Evolutionary conservation across 192 early-diverging fungal genomes (phyloP), one percentile per base, ranked within the genome.

Genomic region (Globomyces pollinis-pini): DNA sequence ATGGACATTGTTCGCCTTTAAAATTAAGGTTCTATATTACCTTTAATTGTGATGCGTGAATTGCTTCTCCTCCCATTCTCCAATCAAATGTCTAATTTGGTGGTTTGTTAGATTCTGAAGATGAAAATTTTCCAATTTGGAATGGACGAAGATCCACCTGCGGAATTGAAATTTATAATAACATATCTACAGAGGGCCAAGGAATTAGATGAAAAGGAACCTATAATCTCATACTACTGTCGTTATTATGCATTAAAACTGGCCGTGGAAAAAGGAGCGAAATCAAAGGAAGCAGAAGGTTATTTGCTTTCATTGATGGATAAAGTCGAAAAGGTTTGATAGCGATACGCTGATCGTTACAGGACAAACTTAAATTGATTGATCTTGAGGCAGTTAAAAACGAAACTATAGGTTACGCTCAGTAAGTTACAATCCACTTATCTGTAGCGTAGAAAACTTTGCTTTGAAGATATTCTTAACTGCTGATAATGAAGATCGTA

Each of bases 181-280:
- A 82, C 87, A 2, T 96, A 78, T 69, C 67, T 99, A 35, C 91
- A 93, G 65, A 80, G 94, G 15, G 83, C 84, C 0, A 77, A 83
- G 8, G 94, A 99, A 66, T 71, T 96, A 6, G 61, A 72, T 21
- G 65, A 76, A 9, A 78, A 83, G 32, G 94, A 99, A 41, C 93
- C 96, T 8, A 69, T 96, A 3, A 80, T 96, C 3, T 75, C 96
- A 1, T 99, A 99, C 63, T 99, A 92, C 65, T 88, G 96, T 92
- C 78, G 81, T 38, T 88, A 76, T 77, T 93, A 94, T 68, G 92
- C 95, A 1, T 89, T 79, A 6, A 85, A 86, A 38, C 75, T 86
- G 8, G 90, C 88, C 8, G 80, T 97, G 26, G 65, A 75, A 15
- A 70, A 68, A 32, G 83, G 76, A 34, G 62, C 71, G 3, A 75